Percentiles rank a stretch among this genome's conserved stretches.
phyloP scores from a whole-genome alignment of 129 eudicot genomes.

The Flaveria robusta region DNA sequence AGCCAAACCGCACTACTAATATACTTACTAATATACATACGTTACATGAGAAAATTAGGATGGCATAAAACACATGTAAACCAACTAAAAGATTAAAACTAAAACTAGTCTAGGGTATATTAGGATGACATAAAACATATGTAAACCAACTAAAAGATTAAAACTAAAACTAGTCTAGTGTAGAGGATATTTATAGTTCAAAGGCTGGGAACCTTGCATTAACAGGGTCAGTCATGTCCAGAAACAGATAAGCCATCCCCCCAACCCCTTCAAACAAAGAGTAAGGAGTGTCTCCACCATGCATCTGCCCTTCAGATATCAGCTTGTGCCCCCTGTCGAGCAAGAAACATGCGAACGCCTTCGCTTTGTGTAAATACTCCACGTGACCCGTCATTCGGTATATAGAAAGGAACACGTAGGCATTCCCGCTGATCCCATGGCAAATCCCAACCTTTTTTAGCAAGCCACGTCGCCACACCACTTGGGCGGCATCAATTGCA shows the following conservation, averaged over 20 bases:
- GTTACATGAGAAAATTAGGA: too few species aligned
- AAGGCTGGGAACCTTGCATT: conserved; percentile 70
- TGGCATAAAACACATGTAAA: too few species aligned
- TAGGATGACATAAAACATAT: too few species aligned
- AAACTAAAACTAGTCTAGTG: not conserved
- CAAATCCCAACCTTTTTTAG: conserved; percentile 74
- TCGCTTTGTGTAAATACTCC: conserved; percentile 62
- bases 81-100: too few species aligned
- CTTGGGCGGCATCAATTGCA: conserved; percentile 65
- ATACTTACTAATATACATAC: too few species aligned
- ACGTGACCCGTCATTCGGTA: conserved; percentile 57
- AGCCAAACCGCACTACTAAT: too few species aligned
- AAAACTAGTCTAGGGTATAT: not conserved
- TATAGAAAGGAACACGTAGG: conserved; percentile 64
- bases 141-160: too few species aligned
- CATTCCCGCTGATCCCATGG: conserved; percentile 79
- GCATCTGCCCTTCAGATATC: conserved; percentile 65
- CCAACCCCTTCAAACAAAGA: conserved; percentile 82
- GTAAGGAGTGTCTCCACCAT: conserved; percentile 71
- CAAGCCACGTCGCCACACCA: conserved; percentile 81
- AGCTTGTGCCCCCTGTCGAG: conserved; percentile 66
- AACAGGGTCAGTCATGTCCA: conserved; percentile 66
- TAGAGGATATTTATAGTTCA: conserved; percentile 43
- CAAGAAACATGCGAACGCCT: conserved; percentile 71
- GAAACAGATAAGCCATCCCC: conserved; percentile 71